phyloP scores from a whole-genome alignment of 495 filamentous ascomycete genomes.

The Penicillium lividum region DNA sequence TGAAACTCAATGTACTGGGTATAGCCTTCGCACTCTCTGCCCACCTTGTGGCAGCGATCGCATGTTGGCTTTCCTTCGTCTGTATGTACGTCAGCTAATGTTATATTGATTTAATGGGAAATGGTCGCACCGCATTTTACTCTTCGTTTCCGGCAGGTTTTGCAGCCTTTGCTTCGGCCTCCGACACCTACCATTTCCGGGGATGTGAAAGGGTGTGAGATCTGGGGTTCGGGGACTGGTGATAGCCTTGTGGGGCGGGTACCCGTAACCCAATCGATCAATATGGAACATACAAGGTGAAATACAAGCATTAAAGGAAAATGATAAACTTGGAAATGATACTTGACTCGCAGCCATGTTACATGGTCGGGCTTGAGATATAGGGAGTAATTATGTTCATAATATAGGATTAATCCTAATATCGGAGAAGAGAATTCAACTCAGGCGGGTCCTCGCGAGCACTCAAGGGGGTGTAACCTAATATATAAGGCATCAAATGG shows the following conservation, averaged over 20 bases:
- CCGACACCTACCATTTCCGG: constrained; percentile 18
- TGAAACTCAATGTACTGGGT: constrained; percentile 17
- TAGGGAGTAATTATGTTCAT: no score
- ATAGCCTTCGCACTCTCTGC: constrained; percentile 26
- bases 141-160: constrained; percentile 28
- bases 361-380: no score
- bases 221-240: not conserved
- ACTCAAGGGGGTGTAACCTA: no score
- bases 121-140: constrained; percentile 24
- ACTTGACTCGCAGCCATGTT: no score
- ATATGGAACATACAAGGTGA: no score
- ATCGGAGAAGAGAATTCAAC: no score
- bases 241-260: constrained; percentile 2
- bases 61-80: constrained; percentile 28
- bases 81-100: constrained; percentile 7
- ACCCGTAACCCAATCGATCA: no score
- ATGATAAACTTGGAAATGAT: no score
- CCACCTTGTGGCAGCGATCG: constrained; percentile 24
- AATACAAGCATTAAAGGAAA: no score
- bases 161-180: constrained; percentile 26
- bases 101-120: not conserved
- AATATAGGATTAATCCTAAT: no score
- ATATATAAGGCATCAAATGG: no score
- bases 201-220: not conserved
- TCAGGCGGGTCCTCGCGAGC: no score